These are phyloP conservation scores for Xylaria scruposa DNA, from an alignment of 495 filamentous ascomycete genomes.

Conservation along the genomic window DNA sequence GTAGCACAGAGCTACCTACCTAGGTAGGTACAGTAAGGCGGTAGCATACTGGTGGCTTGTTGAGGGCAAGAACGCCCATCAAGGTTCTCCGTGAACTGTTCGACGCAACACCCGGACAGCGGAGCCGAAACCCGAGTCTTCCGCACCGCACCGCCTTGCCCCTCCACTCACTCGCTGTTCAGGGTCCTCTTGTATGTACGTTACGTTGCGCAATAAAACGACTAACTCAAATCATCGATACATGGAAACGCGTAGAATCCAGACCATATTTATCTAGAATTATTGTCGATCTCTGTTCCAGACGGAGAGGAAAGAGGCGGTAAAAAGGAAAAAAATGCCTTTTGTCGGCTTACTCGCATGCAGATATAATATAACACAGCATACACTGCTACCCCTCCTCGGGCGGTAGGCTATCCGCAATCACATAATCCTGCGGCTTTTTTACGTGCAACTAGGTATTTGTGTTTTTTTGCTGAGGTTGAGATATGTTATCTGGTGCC, in stretches of 20 bases:
- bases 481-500: not conserved
- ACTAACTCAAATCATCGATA: conserved; percentile 3
- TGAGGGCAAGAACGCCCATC: not conserved
- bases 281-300: not conserved
- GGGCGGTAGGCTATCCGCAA: not conserved
- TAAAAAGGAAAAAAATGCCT: not conserved
- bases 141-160: not conserved
- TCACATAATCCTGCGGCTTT: conserved; percentile 12
- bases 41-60: not conserved
- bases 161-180: not conserved
- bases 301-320: not conserved
- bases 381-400: not conserved
- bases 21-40: not conserved
- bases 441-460: not conserved
- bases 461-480: not conserved
- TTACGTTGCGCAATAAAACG: not conserved
- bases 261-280: not conserved
- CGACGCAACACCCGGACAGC: not conserved
- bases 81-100: not conserved
- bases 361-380: not conserved
- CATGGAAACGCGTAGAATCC: not conserved
- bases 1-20: not conserved
- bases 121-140: conserved; percentile 1
- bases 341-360: conserved; percentile 12
- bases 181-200: not conserved